phyloP scores from a whole-genome alignment of 2,329 filamentous ascomycete species.

The Chaetothyriales sp. region DNA sequence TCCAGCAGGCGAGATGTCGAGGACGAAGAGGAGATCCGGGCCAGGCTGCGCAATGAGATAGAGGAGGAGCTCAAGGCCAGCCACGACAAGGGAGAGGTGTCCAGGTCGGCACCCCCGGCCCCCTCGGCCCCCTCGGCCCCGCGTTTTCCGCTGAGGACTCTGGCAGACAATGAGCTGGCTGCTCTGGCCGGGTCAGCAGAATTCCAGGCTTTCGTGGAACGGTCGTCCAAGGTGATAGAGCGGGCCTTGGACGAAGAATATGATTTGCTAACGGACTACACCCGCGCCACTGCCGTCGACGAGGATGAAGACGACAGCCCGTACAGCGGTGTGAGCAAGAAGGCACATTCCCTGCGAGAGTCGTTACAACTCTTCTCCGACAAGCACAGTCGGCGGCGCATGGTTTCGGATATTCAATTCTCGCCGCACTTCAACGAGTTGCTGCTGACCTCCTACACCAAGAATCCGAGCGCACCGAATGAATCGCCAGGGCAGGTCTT shows the following conservation, averaged over 20 bases:
- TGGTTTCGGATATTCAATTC: conserved; percentile 91
- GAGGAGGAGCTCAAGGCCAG: conserved; percentile 75
- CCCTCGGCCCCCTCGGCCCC: conserved; percentile 29
- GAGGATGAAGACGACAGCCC: conserved; percentile 58
- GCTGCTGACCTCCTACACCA: conserved; percentile 87
- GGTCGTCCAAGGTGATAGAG: conserved; percentile 94
- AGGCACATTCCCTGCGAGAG: conserved; percentile 46
- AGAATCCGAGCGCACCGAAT: conserved; percentile 87
- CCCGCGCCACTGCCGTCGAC: conserved; percentile 57
- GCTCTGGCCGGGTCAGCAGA: conserved; percentile 86
- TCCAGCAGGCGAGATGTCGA: conserved; percentile 67
- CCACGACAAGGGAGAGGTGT: conserved; percentile 2
- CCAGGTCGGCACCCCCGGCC: conserved; percentile 25
- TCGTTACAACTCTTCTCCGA: conserved; percentile 89
- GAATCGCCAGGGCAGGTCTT: conserved; percentile 88
- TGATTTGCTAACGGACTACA: conserved; percentile 90
- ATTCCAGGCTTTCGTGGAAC: conserved; percentile 87
- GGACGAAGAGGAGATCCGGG: conserved; percentile 75
- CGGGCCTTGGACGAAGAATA: conserved; percentile 90
- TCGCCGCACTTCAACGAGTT: conserved; percentile 82
- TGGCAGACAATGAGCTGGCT: conserved; percentile 73
- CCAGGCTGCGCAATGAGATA: conserved; percentile 74
- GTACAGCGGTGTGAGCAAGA: conserved; percentile 14
- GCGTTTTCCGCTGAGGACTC: conserved; percentile 61
- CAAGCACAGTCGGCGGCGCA: conserved; percentile 91